Conservation (phyloP, 2,329 filamentous ascomycete genomes). For the Penicillium sp. region DNA sequence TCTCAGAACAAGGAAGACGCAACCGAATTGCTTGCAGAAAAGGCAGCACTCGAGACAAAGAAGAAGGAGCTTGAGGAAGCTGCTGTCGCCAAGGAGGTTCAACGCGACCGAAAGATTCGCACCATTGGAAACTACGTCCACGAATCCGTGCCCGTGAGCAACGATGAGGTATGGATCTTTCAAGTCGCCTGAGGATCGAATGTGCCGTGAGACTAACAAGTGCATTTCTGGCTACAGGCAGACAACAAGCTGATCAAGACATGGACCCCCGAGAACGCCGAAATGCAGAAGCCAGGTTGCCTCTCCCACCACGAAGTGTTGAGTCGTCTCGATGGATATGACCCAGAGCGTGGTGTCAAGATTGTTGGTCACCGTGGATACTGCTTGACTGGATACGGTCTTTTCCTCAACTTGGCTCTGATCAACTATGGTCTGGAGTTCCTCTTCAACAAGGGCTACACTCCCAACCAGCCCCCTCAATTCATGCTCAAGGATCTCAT, state of each 20-base stretch:
- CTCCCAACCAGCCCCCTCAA: conserved; percentile 79
- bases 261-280: conserved; percentile 77
- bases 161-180: conserved; percentile 64
- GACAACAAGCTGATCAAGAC: conserved; percentile 74
- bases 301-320: conserved; percentile 96
- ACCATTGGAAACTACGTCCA: conserved; percentile 91
- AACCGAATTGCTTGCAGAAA: conserved; percentile 74
- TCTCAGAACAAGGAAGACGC: conserved; percentile 79
- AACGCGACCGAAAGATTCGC: conserved; percentile 75
- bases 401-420: conserved; percentile 88
- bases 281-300: conserved; percentile 70
- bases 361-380: conserved; percentile 93
- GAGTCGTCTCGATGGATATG: conserved; percentile 82
- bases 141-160: conserved; percentile 76
- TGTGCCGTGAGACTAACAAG: background rate
- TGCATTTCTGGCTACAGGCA: conserved; percentile 51
- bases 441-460: conserved; percentile 76
- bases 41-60: conserved; percentile 73
- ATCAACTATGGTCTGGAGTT: conserved; percentile 95
- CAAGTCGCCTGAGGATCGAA: background rate
- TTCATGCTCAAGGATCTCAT: conserved; percentile 96
- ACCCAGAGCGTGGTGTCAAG: conserved; percentile 89
- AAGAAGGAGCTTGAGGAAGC: conserved; percentile 76
- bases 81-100: conserved; percentile 71
- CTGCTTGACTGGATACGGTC: conserved; percentile 84